Conservation (phyloP, 2,329 filamentous ascomycete species). For the Hypoxylon sp. region DNA sequence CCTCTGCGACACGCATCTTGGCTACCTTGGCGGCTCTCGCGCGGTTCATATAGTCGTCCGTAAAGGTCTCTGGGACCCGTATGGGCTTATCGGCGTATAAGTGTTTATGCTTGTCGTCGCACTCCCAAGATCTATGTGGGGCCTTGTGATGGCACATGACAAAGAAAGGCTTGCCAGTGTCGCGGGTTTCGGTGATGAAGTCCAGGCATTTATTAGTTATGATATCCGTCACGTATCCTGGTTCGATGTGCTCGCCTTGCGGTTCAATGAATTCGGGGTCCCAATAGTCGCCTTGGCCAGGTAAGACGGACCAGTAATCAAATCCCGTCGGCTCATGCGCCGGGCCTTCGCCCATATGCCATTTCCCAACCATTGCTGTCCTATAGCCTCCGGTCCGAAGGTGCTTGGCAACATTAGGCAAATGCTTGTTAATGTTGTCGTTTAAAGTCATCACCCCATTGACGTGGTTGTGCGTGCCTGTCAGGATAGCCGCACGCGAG, state of each 20-base stretch:
- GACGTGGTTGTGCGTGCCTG: constrained; percentile 67
- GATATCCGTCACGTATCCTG: constrained; percentile 67
- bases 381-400: constrained; percentile 63
- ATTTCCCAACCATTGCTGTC: constrained; percentile 69
- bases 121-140: constrained; percentile 68
- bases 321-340: constrained; percentile 65
- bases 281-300: constrained; percentile 67
- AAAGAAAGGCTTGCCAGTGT: constrained; percentile 64
- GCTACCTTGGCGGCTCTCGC: constrained; percentile 64
- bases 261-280: constrained; percentile 66
- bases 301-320: constrained; percentile 67
- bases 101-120: constrained; percentile 63
- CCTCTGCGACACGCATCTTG: constrained; percentile 57
- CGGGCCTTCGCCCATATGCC: constrained; percentile 66
- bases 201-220: constrained; percentile 66
- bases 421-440: constrained; percentile 64
- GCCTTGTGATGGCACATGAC: constrained; percentile 72
- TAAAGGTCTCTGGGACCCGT: constrained; percentile 65
- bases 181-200: constrained; percentile 55
- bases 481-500: constrained; percentile 65
- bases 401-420: constrained; percentile 68
- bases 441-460: constrained; percentile 67
- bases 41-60: constrained; percentile 69
- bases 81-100: constrained; percentile 63
- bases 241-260: constrained; percentile 51